Evolutionary conservation across 805 yeast genomes (phyloP), one percentile per base, ranked within the genome.

Genomic region (Osmozyma mogii): DNA sequence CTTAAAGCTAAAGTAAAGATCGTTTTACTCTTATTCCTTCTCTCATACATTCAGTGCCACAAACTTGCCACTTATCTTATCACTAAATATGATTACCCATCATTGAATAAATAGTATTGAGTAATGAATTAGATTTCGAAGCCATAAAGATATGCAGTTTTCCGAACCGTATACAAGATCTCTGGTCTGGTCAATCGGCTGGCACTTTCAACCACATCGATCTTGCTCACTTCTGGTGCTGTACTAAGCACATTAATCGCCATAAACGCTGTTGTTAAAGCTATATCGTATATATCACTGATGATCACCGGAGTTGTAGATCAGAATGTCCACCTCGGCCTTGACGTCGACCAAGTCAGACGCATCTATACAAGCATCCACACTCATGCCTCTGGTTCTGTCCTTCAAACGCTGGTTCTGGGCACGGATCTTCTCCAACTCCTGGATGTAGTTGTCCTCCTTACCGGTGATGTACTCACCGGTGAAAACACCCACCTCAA

Each of bases 401-500:
- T 58, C 65, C 43, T 60, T 65, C 15, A 54, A 28, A 43, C 74
- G 54, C 49, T 77, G 82, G 54, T 85, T 85, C 47, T 70, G 70
- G 10, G 89, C 94, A 52, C 98, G 70, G 34, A 84, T 74, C 40
- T 68, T 66, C 57, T 88, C 97, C 39, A 92, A 70, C 52, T 83
- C 88, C 41, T 73, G 74, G 34, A 92, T 57, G 54, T 89, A 88
- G 27, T 73, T 72, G 47, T 82, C 80, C 55, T 85, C 95, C 25
- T 78, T 80, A 31, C 97, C 97, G n/a, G 98, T 92, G 36, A 89
- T 78, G 55, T 92, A 92, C 37, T 76, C 60, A 28, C 98, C 98
- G 8, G 94, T 92, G 58, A 92, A 92, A 9, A 92, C 98, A 54
- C 98, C 98, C 30, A 84, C 88, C 62, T 92, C 98, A 47, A 87